These are phyloP conservation scores for Botrytis squamosa DNA, from an alignment of 2,329 filamentous ascomycete genomes.

Conservation along the genomic window DNA sequence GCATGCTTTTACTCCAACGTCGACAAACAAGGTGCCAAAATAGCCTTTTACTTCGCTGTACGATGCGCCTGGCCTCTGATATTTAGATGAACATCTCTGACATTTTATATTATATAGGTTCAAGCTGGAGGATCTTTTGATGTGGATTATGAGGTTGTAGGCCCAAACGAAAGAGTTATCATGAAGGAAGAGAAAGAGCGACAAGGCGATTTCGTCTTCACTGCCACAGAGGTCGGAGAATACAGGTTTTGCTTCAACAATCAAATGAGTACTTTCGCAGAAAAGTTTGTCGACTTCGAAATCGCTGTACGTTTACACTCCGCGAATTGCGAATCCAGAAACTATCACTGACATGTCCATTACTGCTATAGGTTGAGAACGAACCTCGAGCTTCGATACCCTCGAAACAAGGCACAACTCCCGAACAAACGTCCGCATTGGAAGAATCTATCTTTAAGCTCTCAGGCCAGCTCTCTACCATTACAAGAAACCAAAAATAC, in stretches of 20 bases:
- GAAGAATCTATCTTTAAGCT: conserved; percentile 93
- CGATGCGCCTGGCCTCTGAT: conserved; percentile 39
- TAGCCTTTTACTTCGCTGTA: conserved; percentile 99
- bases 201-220: conserved; percentile 98
- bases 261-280: conserved; percentile 94
- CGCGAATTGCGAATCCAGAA: background rate
- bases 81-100: conserved; percentile 5
- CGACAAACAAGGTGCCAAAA: conserved; percentile 76
- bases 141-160: conserved; percentile 86
- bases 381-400: conserved; percentile 79
- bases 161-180: conserved; percentile 77
- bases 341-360: conserved; percentile 3
- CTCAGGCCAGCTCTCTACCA: conserved; percentile 87
- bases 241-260: conserved; percentile 99
- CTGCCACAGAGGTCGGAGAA: conserved; percentile 80
- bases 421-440: conserved; percentile 83
- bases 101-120: conserved; percentile 55
- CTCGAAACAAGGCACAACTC: conserved; percentile 80
- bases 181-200: conserved; percentile 86
- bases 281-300: conserved; percentile 98
- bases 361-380: conserved; percentile 72
- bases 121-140: conserved; percentile 99
- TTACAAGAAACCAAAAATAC: conserved; percentile 97
- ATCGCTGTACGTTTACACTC: conserved; percentile 68
- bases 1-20: conserved; percentile 91